Percentiles rank a stretch among this genome's conserved stretches.
Evolutionary conservation across 75 land plant genomes (phyloP).

Genomic region (Sequoia sempervirens): DNA sequence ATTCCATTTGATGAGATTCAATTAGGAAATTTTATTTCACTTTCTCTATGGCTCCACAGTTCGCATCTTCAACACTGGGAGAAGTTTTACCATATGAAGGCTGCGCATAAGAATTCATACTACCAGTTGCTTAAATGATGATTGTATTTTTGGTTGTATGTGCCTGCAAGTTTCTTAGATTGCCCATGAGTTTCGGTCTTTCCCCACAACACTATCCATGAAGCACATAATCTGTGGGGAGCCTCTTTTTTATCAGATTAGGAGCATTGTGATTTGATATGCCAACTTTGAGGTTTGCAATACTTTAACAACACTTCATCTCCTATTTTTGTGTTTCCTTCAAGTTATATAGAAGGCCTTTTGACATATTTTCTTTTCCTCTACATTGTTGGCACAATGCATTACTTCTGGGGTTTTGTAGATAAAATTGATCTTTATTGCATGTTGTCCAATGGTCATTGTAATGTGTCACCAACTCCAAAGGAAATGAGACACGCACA

Average conservation of each 20-base stretch:
- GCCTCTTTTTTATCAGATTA: neutral
- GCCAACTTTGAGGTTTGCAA: neutral
- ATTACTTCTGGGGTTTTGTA: neutral
- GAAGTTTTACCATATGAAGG: no score
- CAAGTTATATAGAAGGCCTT: neutral
- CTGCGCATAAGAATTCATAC: no score
- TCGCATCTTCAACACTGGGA: no score
- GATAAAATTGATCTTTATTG: neutral
- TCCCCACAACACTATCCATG: no score
- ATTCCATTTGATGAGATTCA: no score
- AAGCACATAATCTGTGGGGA: neutral
- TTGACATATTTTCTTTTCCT: constrained; percentile 1
- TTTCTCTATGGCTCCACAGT: no score
- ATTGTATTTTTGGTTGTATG: no score
- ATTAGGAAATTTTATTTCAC: no score
- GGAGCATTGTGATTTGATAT: neutral
- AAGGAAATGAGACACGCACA: neutral
- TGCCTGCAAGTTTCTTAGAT: no score
- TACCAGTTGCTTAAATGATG: no score
- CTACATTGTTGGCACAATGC: neutral
- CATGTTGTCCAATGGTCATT: neutral
- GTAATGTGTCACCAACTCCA: neutral
- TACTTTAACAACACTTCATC: neutral
- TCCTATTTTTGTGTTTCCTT: neutral
- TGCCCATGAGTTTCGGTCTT: no score